These are phyloP conservation scores for Lathyrus sativus DNA, from an alignment of 306 rosid species.

Conservation along the genomic window DNA sequence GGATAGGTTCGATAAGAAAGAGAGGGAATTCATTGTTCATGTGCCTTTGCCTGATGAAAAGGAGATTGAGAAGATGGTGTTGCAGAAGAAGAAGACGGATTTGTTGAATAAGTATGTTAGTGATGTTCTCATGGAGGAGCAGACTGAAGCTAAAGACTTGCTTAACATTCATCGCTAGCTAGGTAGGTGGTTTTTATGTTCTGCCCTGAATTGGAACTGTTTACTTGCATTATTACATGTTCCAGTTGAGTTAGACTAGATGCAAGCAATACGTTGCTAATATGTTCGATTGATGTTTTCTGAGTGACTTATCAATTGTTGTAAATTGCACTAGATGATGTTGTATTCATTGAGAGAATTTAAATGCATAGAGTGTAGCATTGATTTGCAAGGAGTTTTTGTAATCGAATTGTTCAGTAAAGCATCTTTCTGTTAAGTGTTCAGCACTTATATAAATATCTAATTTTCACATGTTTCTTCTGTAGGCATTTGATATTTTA, in stretches of 20 bases:
- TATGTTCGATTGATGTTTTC: background rate
- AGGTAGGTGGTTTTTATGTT: background rate
- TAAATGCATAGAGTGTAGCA: background rate
- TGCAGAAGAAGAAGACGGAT: conserved; percentile 92
- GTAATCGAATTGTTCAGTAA: too few species aligned
- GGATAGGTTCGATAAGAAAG: conserved; percentile 46
- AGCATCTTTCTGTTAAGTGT: too few species aligned
- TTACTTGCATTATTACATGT: background rate
- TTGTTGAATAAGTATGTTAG: conserved; percentile 70
- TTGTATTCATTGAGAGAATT: conserved; percentile 21
- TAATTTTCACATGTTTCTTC: too few species aligned
- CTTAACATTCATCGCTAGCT: conserved; percentile 65
- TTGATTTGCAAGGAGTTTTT: too few species aligned
- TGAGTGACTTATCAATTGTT: background rate
- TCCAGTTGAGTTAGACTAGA: conserved; percentile 16
- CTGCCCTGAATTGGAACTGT: background rate
- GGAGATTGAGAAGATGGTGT: conserved; percentile 93
- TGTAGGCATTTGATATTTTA: too few species aligned
- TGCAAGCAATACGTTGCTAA: background rate
- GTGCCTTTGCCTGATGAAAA: conserved; percentile 87
- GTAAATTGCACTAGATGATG: conserved; percentile 27
- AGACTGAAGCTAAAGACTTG: conserved; percentile 69
- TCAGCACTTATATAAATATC: too few species aligned
- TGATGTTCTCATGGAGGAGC: conserved; percentile 74
- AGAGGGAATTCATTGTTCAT: conserved; percentile 77